Percentiles rank a stretch among this genome's conserved stretches.
Evolutionary conservation across 164 flowering plant genomes (phyloP).

Genomic region (Sextonia rubra): DNA sequence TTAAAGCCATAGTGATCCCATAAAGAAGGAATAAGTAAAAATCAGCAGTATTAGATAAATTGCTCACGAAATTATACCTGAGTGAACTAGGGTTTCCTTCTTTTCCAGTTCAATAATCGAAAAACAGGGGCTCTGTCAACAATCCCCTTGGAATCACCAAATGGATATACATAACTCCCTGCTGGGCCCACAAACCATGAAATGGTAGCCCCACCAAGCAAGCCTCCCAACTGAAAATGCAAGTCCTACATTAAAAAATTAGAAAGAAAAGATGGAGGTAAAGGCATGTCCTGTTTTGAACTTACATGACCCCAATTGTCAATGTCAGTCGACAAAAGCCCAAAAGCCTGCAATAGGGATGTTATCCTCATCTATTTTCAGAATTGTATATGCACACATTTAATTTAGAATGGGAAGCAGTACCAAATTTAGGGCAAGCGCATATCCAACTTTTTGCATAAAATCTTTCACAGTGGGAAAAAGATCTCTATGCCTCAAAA

Average conservation of each 20-base stretch:
- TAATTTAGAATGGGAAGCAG: neutral
- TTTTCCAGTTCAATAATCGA: constrained; percentile 25
- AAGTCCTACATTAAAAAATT: neutral
- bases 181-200: constrained; percentile 90
- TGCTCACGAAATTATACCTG: neutral
- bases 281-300: constrained; percentile 7
- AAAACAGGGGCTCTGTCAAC: constrained; percentile 61
- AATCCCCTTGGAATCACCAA: constrained; percentile 40
- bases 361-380: neutral
- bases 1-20: neutral
- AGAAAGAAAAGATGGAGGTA: neutral
- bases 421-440: constrained; percentile 77
- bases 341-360: constrained; percentile 51
- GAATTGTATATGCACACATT: neutral
- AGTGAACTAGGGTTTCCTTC: constrained; percentile 5
- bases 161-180: constrained; percentile 40
- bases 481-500: constrained; percentile 57
- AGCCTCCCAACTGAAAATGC: constrained; percentile 70
- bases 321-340: constrained; percentile 54
- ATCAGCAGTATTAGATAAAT: neutral
- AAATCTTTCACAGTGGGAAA: constrained; percentile 43
- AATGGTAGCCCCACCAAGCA: constrained; percentile 70
- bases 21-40: neutral
- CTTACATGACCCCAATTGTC: constrained; percentile 99
- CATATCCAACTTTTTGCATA: constrained; percentile 49